A percentile compares a stretch with the other conserved stretches of the same genome.
Evolutionary conservation across 1,284 basidiomycete species (phyloP).

Genomic region (Athelia psychrophila): DNA sequence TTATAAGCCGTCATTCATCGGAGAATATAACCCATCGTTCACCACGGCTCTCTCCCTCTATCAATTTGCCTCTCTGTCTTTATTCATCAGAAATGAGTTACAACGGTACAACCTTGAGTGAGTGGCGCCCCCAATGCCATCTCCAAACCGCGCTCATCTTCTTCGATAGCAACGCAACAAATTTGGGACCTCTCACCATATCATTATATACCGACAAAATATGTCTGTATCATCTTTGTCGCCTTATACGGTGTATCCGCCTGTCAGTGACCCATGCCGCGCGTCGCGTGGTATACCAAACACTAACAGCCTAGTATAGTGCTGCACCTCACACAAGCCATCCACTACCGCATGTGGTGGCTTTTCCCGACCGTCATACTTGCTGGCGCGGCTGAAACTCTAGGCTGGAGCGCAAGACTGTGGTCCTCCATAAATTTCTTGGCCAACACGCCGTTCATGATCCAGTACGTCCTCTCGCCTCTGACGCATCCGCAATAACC

Average conservation of each 20-base stretch:
- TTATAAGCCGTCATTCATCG: no score
- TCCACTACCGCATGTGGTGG: slow-evolving; percentile 45
- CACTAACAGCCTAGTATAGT: no score
- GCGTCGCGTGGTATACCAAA: neutral
- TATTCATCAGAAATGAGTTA: no score
- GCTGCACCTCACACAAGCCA: slow-evolving; percentile 42
- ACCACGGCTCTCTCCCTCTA: no score
- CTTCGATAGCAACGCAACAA: no score
- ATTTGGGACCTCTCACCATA: no score
- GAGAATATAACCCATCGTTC: no score
- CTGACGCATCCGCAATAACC: neutral
- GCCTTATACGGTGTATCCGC: neutral
- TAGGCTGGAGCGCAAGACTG: slow-evolving; percentile 44
- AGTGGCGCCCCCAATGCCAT: no score
- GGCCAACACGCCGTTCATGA: slow-evolving; percentile 31
- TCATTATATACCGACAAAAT: neutral
- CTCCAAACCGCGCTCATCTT: no score
- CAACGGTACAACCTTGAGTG: no score
- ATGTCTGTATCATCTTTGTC: neutral
- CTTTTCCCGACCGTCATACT: slow-evolving; percentile 49
- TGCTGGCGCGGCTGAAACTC: slow-evolving; percentile 47
- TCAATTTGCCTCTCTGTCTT: no score
- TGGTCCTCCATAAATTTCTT: slow-evolving; percentile 31
- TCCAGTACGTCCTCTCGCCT: slow-evolving; percentile 35
- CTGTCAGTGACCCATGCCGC: neutral